phyloP scores from a whole-genome alignment of 768 basidiomycete genomes.

The Mycena galopus region DNA sequence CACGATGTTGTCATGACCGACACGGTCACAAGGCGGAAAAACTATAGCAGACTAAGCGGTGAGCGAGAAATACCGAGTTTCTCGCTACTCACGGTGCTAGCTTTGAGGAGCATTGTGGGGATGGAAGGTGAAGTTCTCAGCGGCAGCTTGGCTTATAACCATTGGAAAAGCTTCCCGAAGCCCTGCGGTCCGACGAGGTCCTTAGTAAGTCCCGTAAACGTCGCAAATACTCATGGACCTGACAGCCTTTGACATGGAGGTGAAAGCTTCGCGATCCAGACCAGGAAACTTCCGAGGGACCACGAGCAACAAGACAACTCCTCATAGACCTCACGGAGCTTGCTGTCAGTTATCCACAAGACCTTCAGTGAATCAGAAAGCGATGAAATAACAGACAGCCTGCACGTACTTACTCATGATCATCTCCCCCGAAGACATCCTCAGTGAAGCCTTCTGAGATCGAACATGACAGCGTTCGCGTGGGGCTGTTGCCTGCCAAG shows the following conservation, averaged over 20 bases:
- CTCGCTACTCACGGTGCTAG: conserved; percentile 21
- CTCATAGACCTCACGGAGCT: conserved; percentile 12
- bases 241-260: conserved; percentile 8
- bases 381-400: conserved; percentile 16
- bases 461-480: conserved; percentile 6
- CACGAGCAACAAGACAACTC: conserved; percentile 15
- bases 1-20: conserved; percentile 17
- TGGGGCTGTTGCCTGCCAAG: conserved; percentile 7
- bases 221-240: conserved; percentile 12
- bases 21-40: conserved; percentile 15
- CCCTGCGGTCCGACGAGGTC: conserved; percentile 13
- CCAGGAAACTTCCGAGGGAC: conserved; percentile 14
- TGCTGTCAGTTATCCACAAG: conserved; percentile 4
- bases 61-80: conserved; percentile 9
- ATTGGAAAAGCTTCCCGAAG: conserved; percentile 12
- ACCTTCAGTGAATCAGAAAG: conserved; percentile 16
- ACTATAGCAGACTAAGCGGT: conserved; percentile 13
- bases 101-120: conserved; percentile 23
- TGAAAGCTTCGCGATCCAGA: conserved; percentile 14
- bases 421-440: not conserved
- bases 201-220: conserved; percentile 17
- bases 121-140: conserved; percentile 10
- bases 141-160: conserved; percentile 17
- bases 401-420: not conserved
- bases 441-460: conserved; percentile 5